Evolutionary conservation across 73 alveolate genomes (phyloP).

Genomic region (Paramecium caudatum): DNA sequence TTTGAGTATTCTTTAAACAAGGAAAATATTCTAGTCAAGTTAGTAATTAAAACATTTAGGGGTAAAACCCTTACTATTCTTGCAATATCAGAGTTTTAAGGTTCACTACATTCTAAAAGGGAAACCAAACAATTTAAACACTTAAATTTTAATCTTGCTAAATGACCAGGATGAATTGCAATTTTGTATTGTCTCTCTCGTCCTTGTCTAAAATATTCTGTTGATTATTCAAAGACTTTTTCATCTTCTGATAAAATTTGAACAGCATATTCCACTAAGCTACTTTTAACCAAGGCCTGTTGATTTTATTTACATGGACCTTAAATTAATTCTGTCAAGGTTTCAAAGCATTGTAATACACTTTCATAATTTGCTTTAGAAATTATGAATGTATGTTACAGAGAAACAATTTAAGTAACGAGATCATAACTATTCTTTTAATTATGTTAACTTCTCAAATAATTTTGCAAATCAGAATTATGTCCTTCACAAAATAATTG

Average conservation of each 20-base stretch:
- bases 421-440: constrained; percentile 74
- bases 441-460: constrained; percentile 73
- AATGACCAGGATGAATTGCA: constrained; percentile 64
- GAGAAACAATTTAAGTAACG: constrained; percentile 37
- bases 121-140: constrained; percentile 75
- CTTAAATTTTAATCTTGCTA: constrained; percentile 76
- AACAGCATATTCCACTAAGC: constrained; percentile 73
- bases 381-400: constrained; percentile 33
- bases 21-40: constrained; percentile 48
- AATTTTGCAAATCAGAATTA: constrained; percentile 73
- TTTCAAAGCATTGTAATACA: constrained; percentile 78
- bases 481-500: constrained; percentile 80
- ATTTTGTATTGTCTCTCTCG: constrained; percentile 1
- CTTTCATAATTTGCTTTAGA: constrained; percentile 61
- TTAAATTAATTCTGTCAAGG: constrained; percentile 77
- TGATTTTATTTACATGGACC: constrained; percentile 82
- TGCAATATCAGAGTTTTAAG: constrained; percentile 67
- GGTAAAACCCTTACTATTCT: constrained; percentile 78
- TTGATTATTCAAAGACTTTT: constrained; percentile 3
- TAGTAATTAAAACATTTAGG: constrained; percentile 66
- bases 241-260: constrained; percentile 71
- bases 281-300: constrained; percentile 62
- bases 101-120: constrained; percentile 76
- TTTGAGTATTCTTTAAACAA: constrained; percentile 56
- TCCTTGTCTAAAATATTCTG: background rate